Evolutionary conservation across 148 eudicot species (phyloP).

Genomic region (Selenicereus undatus): DNA sequence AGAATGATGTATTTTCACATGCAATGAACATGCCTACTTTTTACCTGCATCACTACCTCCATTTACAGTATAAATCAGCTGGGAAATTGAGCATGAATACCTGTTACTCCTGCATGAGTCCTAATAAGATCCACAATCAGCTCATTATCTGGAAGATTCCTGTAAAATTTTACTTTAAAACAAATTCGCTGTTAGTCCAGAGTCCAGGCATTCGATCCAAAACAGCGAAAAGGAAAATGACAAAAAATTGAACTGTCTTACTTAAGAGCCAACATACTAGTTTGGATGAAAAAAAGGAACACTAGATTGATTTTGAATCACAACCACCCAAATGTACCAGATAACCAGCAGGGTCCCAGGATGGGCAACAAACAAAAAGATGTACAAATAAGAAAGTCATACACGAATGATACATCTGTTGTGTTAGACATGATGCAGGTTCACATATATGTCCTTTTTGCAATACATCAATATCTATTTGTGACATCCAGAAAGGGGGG

Average conservation of each 20-base stretch:
- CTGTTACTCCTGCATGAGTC: background rate
- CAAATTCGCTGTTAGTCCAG: background rate
- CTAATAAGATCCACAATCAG: background rate
- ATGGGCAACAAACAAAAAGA: background rate
- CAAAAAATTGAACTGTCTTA: background rate
- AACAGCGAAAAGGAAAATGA: too few species aligned
- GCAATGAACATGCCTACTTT: background rate
- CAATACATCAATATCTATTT: background rate
- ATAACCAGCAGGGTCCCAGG: background rate
- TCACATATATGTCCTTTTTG: background rate
- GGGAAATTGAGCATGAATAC: background rate
- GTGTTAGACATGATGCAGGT: background rate
- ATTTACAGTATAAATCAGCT: too few species aligned
- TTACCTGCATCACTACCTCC: background rate
- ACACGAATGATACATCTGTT: background rate
- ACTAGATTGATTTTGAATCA: background rate
- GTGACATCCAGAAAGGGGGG: background rate
- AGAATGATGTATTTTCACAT: background rate
- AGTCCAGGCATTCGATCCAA: background rate
- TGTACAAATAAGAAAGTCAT: background rate
- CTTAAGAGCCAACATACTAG: too few species aligned
- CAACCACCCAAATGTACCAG: background rate
- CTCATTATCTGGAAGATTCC: background rate
- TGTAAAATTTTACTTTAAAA: background rate
- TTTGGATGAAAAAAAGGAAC: background rate